Percentiles rank a stretch among this genome's conserved stretches.
These are phyloP conservation scores for Raddia distichophylla DNA, from an alignment of 176 grass and related monocot species.

Conservation along the genomic window DNA sequence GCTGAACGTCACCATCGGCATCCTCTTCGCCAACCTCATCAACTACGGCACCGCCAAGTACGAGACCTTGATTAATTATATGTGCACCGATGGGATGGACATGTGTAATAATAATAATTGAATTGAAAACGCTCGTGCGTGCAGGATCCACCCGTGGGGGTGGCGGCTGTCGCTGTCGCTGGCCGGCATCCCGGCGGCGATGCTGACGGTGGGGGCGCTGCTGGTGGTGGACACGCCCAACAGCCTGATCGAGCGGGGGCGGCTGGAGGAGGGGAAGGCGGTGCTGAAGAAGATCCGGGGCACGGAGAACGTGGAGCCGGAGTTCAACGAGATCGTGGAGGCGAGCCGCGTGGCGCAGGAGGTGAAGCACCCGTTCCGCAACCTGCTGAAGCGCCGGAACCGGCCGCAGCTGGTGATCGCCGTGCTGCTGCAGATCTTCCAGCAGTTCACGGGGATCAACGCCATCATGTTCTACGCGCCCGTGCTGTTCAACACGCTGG, in stretches of 20 bases:
- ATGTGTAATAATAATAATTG: too few relatives aligned
- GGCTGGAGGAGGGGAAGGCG: slow-evolving; percentile 67
- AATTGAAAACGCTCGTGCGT: not conserved
- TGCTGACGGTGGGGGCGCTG: slow-evolving; percentile 76
- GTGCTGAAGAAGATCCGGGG: slow-evolving; percentile 78
- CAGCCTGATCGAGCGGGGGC: slow-evolving; percentile 87
- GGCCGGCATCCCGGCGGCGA: slow-evolving; percentile 74
- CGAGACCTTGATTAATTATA: too few relatives aligned
- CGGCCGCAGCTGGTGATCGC: slow-evolving; percentile 80
- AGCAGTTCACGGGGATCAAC: slow-evolving; percentile 95
- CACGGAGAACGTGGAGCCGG: slow-evolving; percentile 73
- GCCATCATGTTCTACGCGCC: slow-evolving; percentile 99
- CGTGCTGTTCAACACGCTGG: slow-evolving; percentile 89
- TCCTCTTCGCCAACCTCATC: slow-evolving; percentile 83
- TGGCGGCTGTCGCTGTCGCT: slow-evolving; percentile 80
- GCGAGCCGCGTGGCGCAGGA: slow-evolving; percentile 75
- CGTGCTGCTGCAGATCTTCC: slow-evolving; percentile 91
- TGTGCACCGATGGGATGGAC: too few relatives aligned
- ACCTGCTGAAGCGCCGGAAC: slow-evolving; percentile 74
- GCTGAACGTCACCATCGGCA: slow-evolving; percentile 93
- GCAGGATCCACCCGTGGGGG: slow-evolving; percentile 78
- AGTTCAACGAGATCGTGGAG: slow-evolving; percentile 89
- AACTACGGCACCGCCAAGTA: slow-evolving; percentile 79
- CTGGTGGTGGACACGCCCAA: slow-evolving; percentile 81
- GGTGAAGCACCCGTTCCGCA: slow-evolving; percentile 96